A percentile compares a stretch with the other conserved stretches of the same genome.
Evolutionary conservation across 2,329 filamentous ascomycete genomes (phyloP).

Genomic region (Cladophialophora bantiana): DNA sequence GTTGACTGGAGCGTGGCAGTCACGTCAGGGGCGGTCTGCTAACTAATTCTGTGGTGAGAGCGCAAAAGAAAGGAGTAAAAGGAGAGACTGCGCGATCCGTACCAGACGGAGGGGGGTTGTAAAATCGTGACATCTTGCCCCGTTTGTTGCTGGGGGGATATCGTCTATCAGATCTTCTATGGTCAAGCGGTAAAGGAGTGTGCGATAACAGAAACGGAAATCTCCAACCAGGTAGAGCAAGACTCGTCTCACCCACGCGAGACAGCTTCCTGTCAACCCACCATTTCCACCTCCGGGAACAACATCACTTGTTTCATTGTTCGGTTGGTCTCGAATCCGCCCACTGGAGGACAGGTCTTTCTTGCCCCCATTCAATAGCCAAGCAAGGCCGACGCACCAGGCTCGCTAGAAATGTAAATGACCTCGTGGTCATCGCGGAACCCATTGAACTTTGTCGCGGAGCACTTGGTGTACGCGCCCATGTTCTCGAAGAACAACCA

Average conservation of each 20-base stretch:
- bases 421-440: slow-evolving; percentile 92
- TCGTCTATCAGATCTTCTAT: slow-evolving; percentile 8
- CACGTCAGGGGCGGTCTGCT: too few species aligned
- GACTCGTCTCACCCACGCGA: not conserved
- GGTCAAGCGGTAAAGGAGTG: slow-evolving; percentile 18
- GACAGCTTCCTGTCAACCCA: not conserved
- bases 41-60: not conserved
- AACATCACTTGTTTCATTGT: too few species aligned
- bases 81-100: not conserved
- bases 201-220: slow-evolving; percentile 31
- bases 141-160: not conserved
- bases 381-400: slow-evolving; percentile 79
- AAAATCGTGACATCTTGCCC: not conserved
- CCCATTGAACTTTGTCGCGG: slow-evolving; percentile 95
- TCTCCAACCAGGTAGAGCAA: not conserved
- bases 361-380: slow-evolving; percentile 47
- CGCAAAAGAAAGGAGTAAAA: not conserved
- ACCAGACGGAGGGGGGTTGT: not conserved
- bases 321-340: not conserved
- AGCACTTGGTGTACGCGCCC: slow-evolving; percentile 98
- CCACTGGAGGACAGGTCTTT: too few species aligned
- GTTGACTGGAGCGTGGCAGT: too few species aligned
- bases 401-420: slow-evolving; percentile 93
- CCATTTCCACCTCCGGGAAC: not conserved
- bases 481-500: slow-evolving; percentile 99